Conservation (phyloP, 1,284 basidiomycete genomes). For the Tilletiopsis washingtonensis region DNA sequence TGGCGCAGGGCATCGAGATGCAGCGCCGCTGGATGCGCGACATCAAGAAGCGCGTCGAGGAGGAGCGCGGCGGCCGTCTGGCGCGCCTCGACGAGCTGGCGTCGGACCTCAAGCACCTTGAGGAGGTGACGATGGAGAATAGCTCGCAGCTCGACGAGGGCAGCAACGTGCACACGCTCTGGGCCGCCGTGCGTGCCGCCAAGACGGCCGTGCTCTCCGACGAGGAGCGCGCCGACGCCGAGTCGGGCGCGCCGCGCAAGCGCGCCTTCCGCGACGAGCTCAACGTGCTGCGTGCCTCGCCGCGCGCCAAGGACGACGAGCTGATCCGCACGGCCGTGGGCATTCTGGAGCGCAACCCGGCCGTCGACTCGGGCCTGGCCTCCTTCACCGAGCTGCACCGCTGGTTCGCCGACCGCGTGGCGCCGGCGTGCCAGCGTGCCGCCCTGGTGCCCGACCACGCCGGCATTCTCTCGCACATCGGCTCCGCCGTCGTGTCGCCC, state of each 20-base stretch:
- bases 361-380: slow-evolving; percentile 73
- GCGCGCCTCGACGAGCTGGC: slow-evolving; percentile 90
- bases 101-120: slow-evolving; percentile 78
- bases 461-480: slow-evolving; percentile 78
- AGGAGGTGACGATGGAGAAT: slow-evolving; percentile 84
- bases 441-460: slow-evolving; percentile 82
- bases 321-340: slow-evolving; percentile 29
- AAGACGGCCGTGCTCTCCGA: slow-evolving; percentile 6
- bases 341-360: slow-evolving; percentile 58
- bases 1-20: slow-evolving; percentile 92
- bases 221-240: slow-evolving; percentile 61
- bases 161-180: slow-evolving; percentile 69
- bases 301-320: slow-evolving; percentile 56
- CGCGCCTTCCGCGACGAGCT: slow-evolving; percentile 82
- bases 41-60: slow-evolving; percentile 89
- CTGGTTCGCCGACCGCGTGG: slow-evolving; percentile 81
- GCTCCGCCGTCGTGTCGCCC: slow-evolving; percentile 66
- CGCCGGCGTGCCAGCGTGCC: slow-evolving; percentile 74
- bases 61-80: slow-evolving; percentile 89
- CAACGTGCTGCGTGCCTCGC: slow-evolving; percentile 66
- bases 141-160: slow-evolving; percentile 80
- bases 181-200: slow-evolving; percentile 47
- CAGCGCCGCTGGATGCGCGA: slow-evolving; percentile 94
- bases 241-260: slow-evolving; percentile 56
- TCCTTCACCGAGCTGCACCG: slow-evolving; percentile 76